Base-by-base conservation (phyloP, 306 rosid species). In the Dalbergia cochinchinensis region DNA sequence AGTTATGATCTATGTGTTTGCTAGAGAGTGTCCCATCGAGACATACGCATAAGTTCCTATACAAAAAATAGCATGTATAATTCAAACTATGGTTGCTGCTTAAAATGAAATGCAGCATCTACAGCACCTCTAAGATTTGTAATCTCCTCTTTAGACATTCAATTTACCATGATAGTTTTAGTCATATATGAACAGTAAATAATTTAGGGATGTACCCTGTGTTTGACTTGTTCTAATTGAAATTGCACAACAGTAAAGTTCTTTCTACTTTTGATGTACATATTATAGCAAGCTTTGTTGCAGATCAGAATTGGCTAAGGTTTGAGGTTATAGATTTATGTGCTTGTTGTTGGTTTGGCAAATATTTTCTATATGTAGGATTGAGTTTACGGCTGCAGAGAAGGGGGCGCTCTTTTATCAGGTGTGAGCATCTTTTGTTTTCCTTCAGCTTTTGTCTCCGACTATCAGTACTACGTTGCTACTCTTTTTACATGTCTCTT, bases 351-450 rank as follows among this genome's bases (percentile, higher is more conserved):
- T 83, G 62, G 69, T 71, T 81, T 81, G 57, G 66, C 19, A 67
- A 39, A 60, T 63, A 3, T 67, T 76, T 71, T 80, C 77, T 69
- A n/a, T 48, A 41, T 87, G 88, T 63, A 94, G 98, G 98, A 92
- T 91, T 70, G 97, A 94, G 80, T 87, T 90, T 82, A 79, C 84
- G 10, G 80, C 87, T 76, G 84, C 83, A 70, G 97, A 92, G 86
- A 94, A 85, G 87, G 97, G 90, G 68, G 66, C 85, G n/a, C 90
- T 92, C 84, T 92, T 94, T 87, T 80, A 86, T 90, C 93, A 89
- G 98, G 98, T 94, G 75, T 65, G 18, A 7, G 42, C 69, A 64
- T 65, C 22, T 15, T 74, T 42, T 83, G 31, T 41, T 45, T 84
- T 74, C 70, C 67, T 75, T 75, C 39, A 42, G 83, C 59, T 77